Evolutionary conservation across 331 rosid species (phyloP).

Genomic region (Pyracantha coccinea): DNA sequence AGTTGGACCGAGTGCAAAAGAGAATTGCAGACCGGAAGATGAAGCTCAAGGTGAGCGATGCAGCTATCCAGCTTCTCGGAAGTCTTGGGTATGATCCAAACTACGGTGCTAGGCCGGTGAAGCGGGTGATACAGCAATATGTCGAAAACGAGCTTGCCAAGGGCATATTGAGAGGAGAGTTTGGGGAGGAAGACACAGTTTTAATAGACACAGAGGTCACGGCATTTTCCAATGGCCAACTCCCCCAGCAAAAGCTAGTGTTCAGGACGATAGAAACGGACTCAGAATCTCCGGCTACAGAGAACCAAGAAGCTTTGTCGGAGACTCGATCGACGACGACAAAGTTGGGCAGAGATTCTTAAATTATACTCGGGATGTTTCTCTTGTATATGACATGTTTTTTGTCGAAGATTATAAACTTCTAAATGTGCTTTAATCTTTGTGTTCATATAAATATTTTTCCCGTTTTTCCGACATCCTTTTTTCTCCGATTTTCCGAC

Average conservation of each 20-base stretch:
- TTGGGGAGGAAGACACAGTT: conserved; percentile 70
- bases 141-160: conserved; percentile 92
- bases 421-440: no score
- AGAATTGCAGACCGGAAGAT: conserved; percentile 87
- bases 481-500: no score
- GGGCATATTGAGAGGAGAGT: conserved; percentile 88
- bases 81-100: conserved; percentile 88
- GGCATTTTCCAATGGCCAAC: conserved; percentile 69
- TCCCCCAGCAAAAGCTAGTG: conserved; percentile 69
- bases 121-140: conserved; percentile 89
- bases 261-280: conserved; percentile 43
- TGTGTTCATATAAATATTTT: neutral
- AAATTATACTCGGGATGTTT: neutral
- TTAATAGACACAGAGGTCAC: conserved; percentile 74
- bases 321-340: conserved; percentile 28
- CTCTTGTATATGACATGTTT: neutral
- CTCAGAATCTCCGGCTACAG: conserved; percentile 27
- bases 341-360: neutral
- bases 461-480: no score
- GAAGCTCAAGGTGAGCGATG: conserved; percentile 63
- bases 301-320: conserved; percentile 34
- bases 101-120: conserved; percentile 96
- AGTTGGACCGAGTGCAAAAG: conserved; percentile 89
- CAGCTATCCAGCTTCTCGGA: conserved; percentile 81
- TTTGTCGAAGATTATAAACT: neutral